These are phyloP conservation scores for Aristolochia contorta DNA, from an alignment of 164 flowering plant genomes.

Conservation along the genomic window DNA sequence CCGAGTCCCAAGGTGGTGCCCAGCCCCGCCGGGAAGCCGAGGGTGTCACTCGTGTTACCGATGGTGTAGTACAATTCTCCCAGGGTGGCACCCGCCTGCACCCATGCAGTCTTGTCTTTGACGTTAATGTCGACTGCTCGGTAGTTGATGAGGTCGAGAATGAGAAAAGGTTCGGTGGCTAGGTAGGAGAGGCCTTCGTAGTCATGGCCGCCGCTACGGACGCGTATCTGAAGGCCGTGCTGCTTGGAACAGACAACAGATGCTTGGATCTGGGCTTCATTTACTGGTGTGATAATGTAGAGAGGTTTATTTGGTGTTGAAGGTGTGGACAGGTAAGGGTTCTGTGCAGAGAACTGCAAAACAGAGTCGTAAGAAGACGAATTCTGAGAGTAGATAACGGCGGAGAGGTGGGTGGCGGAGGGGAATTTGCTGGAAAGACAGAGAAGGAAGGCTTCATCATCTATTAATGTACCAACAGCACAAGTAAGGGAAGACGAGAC, in stretches of 20 bases:
- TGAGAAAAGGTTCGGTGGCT: conserved; percentile 9
- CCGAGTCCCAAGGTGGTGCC: conserved; percentile 13
- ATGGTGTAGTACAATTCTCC: conserved; percentile 15
- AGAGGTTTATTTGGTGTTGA: background rate
- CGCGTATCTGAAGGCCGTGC: conserved; percentile 7
- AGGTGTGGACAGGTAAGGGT: background rate
- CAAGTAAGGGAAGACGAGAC: no score
- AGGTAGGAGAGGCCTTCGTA: conserved; percentile 19
- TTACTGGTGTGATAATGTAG: conserved; percentile 10
- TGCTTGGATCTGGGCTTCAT: conserved; percentile 6
- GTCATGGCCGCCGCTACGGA: conserved; percentile 20
- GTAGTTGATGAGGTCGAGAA: conserved; percentile 15
- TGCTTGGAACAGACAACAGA: conserved; percentile 12
- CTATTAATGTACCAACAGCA: no score
- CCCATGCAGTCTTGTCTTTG: conserved; percentile 15
- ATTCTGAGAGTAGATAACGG: background rate
- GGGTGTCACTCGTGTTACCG: conserved; percentile 6
- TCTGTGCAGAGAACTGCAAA: conserved; percentile 1
- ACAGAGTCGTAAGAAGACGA: background rate
- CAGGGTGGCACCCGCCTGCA: conserved; percentile 20
- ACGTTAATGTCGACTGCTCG: conserved; percentile 11
- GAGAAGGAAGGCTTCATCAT: no score
- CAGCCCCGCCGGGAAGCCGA: conserved; percentile 20
- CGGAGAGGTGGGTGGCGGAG: no score
- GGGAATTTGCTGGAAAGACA: no score